These are phyloP conservation scores for Glycine soja DNA, from an alignment of 306 rosid species.

Conservation along the genomic window DNA sequence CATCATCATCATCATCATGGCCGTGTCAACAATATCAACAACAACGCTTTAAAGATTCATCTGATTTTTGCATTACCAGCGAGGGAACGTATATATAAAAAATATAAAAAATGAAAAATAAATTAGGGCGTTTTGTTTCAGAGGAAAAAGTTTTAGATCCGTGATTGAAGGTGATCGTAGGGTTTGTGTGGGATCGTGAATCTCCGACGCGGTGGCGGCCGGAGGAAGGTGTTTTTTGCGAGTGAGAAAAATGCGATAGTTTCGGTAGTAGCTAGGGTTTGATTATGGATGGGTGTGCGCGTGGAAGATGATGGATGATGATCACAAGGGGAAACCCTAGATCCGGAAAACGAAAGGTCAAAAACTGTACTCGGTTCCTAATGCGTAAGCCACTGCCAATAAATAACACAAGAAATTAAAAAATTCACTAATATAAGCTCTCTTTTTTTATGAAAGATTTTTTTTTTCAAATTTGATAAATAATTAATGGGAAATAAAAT, in stretches of 20 bases:
- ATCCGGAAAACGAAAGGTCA: conserved; percentile 96
- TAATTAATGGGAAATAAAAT: no score
- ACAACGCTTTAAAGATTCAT: conserved; percentile 56
- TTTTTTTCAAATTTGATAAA: no score
- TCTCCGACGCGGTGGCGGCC: conserved; percentile 36
- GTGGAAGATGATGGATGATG: conserved; percentile 47
- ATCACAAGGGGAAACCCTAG: conserved; percentile 89
- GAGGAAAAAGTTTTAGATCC: conserved; percentile 56
- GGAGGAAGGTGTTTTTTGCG: conserved; percentile 22
- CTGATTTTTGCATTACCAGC: conserved; percentile 67
- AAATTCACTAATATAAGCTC: neutral
- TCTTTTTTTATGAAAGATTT: neutral
- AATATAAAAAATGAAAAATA: conserved; percentile 20
- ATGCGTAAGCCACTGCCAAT: conserved; percentile 44
- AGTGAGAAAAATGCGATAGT: neutral
- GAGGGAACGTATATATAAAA: conserved; percentile 26
- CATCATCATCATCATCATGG: conserved; percentile 57
- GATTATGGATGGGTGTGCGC: conserved; percentile 36
- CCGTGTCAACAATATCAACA: conserved; percentile 45
- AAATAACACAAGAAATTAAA: conserved; percentile 33
- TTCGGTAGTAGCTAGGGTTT: conserved; percentile 66
- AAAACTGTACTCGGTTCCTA: conserved; percentile 57
- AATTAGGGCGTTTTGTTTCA: conserved; percentile 29
- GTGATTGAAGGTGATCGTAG: conserved; percentile 62
- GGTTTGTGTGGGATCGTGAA: conserved; percentile 38